A percentile compares a stretch with the other conserved stretches of the same genome.
phyloP scores from a whole-genome alignment of 345 rosid species.

The Kernera saxatilis region DNA sequence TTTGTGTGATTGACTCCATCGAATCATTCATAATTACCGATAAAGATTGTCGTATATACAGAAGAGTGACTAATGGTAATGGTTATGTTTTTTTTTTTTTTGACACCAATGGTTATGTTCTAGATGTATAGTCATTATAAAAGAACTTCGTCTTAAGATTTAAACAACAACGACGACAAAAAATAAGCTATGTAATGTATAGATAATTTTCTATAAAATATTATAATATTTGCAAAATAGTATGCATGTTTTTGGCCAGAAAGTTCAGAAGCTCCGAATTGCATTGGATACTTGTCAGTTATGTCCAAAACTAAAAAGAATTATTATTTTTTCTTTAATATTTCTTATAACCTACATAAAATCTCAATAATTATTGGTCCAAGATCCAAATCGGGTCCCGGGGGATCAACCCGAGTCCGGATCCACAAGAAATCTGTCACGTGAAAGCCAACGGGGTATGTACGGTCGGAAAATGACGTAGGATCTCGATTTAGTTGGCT shows the following conservation, averaged over 20 bases:
- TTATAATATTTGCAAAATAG: not conserved
- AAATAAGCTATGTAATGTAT: too few relatives aligned
- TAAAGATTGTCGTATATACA: too few relatives aligned
- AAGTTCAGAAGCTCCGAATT: not conserved
- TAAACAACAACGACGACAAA: too few relatives aligned
- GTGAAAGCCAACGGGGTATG: conserved; percentile 7
- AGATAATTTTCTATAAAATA: not conserved
- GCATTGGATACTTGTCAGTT: not conserved
- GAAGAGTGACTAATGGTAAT: too few relatives aligned
- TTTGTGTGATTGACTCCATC: too few relatives aligned
- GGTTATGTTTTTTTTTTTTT: too few relatives aligned
- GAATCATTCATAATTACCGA: too few relatives aligned
- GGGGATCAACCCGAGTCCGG: not conserved
- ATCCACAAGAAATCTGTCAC: conserved; percentile 6
- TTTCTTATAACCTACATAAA: not conserved
- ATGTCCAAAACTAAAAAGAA: not conserved
- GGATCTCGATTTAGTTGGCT: not conserved
- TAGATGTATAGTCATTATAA: too few relatives aligned
- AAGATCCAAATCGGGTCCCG: not conserved
- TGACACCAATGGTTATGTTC: too few relatives aligned
- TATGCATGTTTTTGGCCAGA: not conserved
- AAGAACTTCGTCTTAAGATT: too few relatives aligned
- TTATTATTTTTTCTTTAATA: not conserved
- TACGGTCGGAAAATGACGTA: conserved; percentile 22
- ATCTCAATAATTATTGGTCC: not conserved